Base-by-base conservation (phyloP, 805 yeast species). In the Torulaspora microellipsoides region DNA sequence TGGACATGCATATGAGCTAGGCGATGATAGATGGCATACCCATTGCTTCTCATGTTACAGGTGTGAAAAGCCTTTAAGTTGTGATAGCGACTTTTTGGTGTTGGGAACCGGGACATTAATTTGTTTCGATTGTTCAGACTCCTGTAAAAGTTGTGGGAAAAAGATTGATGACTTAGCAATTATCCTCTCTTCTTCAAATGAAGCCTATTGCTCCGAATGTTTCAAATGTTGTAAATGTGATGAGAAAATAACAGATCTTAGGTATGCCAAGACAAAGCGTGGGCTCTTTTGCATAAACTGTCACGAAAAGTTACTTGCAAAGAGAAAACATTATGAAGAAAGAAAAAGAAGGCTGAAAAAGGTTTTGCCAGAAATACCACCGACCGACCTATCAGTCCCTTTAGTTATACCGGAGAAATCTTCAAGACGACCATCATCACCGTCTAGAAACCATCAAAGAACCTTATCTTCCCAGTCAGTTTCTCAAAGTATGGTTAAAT, bases 1-100 rank as follows among this genome's bases (percentile, higher is more conserved):
- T 56, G 96, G 96, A 27, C 95, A 90, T 52, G 98, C 98, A 2
- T 93, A 88, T 61, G 98, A 91, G 62, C 71, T 91, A 38, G 96
- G 96, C 17, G 95, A 85, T 23, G 91, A 88, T 60, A 78, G 96
- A 51, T 93, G 99, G 99, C 99, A 93, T 64, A 84, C 88, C 44
- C 77, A 84, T 49, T 93, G 99, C 66, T 93, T 93, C 67, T 75
- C 80, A 36, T 93, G 99, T 66, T 84, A 95, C 42, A 83, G 83
- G 53, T 93, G 99, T 65, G 71, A 76, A 30, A 75, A 78, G 54
- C 76, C 81, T 30, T 69, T 93, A 43, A 95, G 95, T 20, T 85
- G 95, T 49, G 84, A 88, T 56, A 83, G 95, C 17, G 90, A 90
- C 64, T 87, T 93, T 64, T 69, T 93, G 40, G 97, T 91, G 1